Percentiles rank a stretch among this genome's conserved stretches.
phyloP scores from a whole-genome alignment of 2,329 filamentous ascomycete species.

The Fusarium hostae region DNA sequence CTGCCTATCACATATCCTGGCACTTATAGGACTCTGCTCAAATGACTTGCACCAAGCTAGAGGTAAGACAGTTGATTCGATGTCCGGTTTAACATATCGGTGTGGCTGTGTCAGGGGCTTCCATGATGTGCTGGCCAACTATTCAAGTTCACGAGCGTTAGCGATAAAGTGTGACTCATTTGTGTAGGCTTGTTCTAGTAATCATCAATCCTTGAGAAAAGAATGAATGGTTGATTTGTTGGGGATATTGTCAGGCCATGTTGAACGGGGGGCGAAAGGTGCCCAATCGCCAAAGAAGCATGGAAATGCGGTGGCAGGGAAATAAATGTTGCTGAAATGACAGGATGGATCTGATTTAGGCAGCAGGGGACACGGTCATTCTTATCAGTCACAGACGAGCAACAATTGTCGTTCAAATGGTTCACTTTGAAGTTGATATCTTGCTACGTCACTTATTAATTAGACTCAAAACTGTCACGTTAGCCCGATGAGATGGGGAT shows the following conservation, averaged over 20 bases:
- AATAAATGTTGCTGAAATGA: background rate
- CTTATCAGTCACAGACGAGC: background rate
- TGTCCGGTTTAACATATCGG: slow-evolving; percentile 20
- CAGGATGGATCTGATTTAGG: slow-evolving; percentile 6
- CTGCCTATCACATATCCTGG: slow-evolving; percentile 34
- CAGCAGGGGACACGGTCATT: slow-evolving; percentile 2
- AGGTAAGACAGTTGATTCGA: slow-evolving; percentile 13
- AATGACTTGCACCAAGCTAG: background rate
- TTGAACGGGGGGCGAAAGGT: slow-evolving; percentile 9
- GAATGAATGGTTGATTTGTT: background rate
- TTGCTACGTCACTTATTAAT: slow-evolving; percentile 13
- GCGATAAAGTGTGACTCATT: slow-evolving; percentile 26
- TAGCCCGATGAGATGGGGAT: background rate
- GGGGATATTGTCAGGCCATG: background rate
- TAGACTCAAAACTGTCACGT: background rate
- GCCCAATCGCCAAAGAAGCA: slow-evolving; percentile 15
- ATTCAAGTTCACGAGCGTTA: background rate
- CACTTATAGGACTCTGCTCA: background rate
- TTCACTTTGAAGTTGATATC: background rate
- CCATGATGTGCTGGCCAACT: slow-evolving; percentile 2
- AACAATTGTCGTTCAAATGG: background rate
- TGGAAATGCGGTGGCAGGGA: slow-evolving; percentile 12
- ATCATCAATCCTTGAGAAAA: background rate
- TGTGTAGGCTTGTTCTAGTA: background rate
- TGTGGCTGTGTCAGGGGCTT: slow-evolving; percentile 30